A percentile compares a stretch with the other conserved stretches of the same genome.
These are phyloP conservation scores for Ogataea nakhonphanomensis DNA, from an alignment of 805 yeast species.

Conservation along the genomic window DNA sequence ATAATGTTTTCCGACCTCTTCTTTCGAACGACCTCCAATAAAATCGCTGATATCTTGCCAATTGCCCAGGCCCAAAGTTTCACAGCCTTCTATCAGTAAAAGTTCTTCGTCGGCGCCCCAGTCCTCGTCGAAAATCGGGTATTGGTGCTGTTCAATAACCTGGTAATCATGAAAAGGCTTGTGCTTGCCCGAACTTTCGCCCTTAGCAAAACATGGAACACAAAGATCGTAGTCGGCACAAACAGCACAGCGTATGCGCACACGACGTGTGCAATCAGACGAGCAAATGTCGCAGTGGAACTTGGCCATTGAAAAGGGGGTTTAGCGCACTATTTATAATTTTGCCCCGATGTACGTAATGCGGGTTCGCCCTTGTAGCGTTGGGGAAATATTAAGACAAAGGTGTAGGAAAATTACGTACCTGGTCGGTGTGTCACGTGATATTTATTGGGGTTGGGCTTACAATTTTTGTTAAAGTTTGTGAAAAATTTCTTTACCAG, in stretches of 20 bases:
- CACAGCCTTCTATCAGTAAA: slow-evolving; percentile 84
- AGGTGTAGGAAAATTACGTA: background rate
- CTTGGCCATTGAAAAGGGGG: slow-evolving; percentile 36
- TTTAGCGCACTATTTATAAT: slow-evolving; percentile 6
- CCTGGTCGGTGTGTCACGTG: slow-evolving; percentile 4
- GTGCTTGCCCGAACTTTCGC: slow-evolving; percentile 76
- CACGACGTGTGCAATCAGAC: slow-evolving; percentile 91
- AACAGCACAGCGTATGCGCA: slow-evolving; percentile 85
- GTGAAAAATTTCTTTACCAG: slow-evolving; percentile 14
- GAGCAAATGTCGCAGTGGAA: slow-evolving; percentile 96
- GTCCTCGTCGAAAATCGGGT: slow-evolving; percentile 81
- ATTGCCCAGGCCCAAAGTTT: slow-evolving; percentile 87
- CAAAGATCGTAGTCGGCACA: slow-evolving; percentile 96
- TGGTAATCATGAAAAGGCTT: slow-evolving; percentile 92
- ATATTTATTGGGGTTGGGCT: slow-evolving; percentile 2
- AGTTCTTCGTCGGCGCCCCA: slow-evolving; percentile 99
- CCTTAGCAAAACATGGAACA: slow-evolving; percentile 93
- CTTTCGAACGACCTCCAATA: slow-evolving; percentile 87
- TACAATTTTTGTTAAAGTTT: slow-evolving; percentile 4
- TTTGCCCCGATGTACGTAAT: slow-evolving; percentile 7
- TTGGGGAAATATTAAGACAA: background rate
- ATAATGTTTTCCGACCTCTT: slow-evolving; percentile 88
- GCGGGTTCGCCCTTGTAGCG: slow-evolving; percentile 5
- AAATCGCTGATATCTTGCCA: slow-evolving; percentile 99
- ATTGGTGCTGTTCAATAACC: slow-evolving; percentile 90